Evolutionary conservation across 225 moss, liverwort and hornwort genomes (phyloP).

Genomic region (Pseudisothecium myosuroides): DNA sequence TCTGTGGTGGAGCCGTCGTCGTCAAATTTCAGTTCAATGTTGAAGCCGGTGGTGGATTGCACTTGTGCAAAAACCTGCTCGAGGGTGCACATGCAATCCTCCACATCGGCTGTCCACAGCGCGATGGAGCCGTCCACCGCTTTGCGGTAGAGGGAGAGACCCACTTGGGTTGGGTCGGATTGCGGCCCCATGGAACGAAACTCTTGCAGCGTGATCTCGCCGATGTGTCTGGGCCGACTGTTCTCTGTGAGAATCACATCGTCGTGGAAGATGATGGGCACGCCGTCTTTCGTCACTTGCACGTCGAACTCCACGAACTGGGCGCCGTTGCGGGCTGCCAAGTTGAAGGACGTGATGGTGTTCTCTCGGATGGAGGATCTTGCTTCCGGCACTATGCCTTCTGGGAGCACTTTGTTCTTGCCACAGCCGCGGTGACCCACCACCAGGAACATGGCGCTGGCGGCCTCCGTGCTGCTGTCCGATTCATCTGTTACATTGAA

Average conservation of each 20-base stretch:
- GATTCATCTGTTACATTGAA: not conserved
- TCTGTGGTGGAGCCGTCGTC: slow-evolving; percentile 30
- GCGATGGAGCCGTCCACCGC: slow-evolving; percentile 34
- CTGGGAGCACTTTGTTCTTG: slow-evolving; percentile 42
- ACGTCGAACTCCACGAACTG: slow-evolving; percentile 88
- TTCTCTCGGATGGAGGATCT: slow-evolving; percentile 68
- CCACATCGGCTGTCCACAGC: slow-evolving; percentile 53
- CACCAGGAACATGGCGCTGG: slow-evolving; percentile 24
- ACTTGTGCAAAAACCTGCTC: slow-evolving; percentile 54
- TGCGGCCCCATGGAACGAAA: slow-evolving; percentile 77
- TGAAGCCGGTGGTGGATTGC: slow-evolving; percentile 47
- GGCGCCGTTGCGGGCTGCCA: slow-evolving; percentile 68
- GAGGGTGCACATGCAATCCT: slow-evolving; percentile 70
- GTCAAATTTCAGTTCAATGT: slow-evolving; percentile 82
- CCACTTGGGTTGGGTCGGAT: slow-evolving; percentile 1
- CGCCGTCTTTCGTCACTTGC: slow-evolving; percentile 79
- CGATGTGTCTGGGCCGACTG: slow-evolving; percentile 7
- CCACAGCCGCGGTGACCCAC: slow-evolving; percentile 77
- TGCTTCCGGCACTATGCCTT: slow-evolving; percentile 5
- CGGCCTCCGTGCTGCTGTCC: not conserved
- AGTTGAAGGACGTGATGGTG: slow-evolving; percentile 74
- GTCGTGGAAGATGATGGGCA: slow-evolving; percentile 78
- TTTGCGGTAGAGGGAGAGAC: slow-evolving; percentile 27
- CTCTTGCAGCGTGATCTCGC: slow-evolving; percentile 49
- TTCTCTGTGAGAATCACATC: slow-evolving; percentile 40